Conservation (phyloP, 768 basidiomycete genomes). For the Tricholoma terreum region DNA sequence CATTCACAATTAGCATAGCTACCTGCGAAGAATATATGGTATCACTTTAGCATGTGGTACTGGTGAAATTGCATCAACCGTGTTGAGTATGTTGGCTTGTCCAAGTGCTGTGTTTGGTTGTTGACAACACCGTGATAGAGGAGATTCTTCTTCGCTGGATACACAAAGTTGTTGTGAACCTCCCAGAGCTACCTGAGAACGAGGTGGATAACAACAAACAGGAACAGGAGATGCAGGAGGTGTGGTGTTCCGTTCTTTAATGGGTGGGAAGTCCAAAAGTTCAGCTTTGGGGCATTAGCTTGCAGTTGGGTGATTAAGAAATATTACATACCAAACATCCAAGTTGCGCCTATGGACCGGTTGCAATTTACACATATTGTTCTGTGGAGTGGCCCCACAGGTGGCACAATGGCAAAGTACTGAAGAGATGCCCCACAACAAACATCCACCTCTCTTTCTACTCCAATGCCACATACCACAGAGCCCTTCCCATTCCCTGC, state of each 20-base stretch:
- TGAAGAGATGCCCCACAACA: too few relatives aligned
- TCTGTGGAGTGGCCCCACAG: too few relatives aligned
- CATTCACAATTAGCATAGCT: not conserved
- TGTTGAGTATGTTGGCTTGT: not conserved
- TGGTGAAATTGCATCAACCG: not conserved
- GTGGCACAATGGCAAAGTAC: too few relatives aligned
- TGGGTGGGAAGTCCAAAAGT: constrained; percentile 3
- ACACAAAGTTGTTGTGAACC: not conserved
- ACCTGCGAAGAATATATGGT: not conserved
- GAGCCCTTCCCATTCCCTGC: too few relatives aligned
- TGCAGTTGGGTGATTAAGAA: too few relatives aligned
- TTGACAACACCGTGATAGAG: not conserved
- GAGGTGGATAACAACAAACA: not conserved
- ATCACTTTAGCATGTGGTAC: not conserved
- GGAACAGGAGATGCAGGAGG: not conserved
- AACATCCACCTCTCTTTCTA: too few relatives aligned
- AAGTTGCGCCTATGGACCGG: too few relatives aligned
- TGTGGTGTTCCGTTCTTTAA: not conserved
- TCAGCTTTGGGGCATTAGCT: too few relatives aligned
- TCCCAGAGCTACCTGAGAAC: not conserved
- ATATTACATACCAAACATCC: too few relatives aligned
- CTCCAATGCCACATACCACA: too few relatives aligned
- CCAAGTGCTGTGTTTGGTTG: not conserved
- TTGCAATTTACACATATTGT: too few relatives aligned
- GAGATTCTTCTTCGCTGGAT: not conserved